Percentiles rank a stretch among this genome's conserved stretches.
phyloP scores from a whole-genome alignment of 768 basidiomycete species.

The Pleurotus salmoneostramineus region DNA sequence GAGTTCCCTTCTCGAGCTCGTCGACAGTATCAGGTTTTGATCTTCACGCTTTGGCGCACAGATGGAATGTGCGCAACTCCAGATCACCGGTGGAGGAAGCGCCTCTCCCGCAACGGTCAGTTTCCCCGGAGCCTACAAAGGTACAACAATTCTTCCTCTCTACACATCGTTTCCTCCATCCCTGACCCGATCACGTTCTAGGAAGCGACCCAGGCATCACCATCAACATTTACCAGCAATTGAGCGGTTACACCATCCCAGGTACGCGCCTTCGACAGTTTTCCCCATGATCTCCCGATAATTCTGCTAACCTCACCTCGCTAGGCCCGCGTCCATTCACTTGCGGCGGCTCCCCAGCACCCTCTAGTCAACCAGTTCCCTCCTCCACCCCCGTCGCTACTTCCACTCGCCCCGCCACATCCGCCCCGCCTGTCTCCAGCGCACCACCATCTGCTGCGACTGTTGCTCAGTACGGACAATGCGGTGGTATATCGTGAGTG shows the following conservation, averaged over 20 bases:
- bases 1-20: constrained; percentile 8
- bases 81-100: constrained; percentile 41
- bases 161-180: not conserved
- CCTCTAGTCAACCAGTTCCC: constrained; percentile 11
- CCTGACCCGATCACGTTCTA: constrained; percentile 6
- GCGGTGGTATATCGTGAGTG: constrained; percentile 33
- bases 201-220: constrained; percentile 43
- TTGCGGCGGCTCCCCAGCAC: constrained; percentile 18
- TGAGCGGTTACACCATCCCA: constrained; percentile 37
- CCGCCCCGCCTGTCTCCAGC: constrained; percentile 13
- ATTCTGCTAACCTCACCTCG: not conserved
- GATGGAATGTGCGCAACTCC: constrained; percentile 47
- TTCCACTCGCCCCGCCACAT: not conserved
- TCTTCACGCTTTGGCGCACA: constrained; percentile 10
- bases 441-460: constrained; percentile 19
- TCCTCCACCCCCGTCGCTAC: constrained; percentile 13
- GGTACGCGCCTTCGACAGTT: constrained; percentile 17
- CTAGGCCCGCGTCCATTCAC: constrained; percentile 36
- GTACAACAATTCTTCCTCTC: constrained; percentile 17
- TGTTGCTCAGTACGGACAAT: constrained; percentile 38
- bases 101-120: constrained; percentile 38
- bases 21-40: too few species aligned
- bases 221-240: constrained; percentile 36
- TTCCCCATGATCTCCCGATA: not conserved
- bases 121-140: constrained; percentile 44